Conservation (phyloP, 2,329 filamentous ascomycete species). For the Thielaviopsis euricoi region DNA sequence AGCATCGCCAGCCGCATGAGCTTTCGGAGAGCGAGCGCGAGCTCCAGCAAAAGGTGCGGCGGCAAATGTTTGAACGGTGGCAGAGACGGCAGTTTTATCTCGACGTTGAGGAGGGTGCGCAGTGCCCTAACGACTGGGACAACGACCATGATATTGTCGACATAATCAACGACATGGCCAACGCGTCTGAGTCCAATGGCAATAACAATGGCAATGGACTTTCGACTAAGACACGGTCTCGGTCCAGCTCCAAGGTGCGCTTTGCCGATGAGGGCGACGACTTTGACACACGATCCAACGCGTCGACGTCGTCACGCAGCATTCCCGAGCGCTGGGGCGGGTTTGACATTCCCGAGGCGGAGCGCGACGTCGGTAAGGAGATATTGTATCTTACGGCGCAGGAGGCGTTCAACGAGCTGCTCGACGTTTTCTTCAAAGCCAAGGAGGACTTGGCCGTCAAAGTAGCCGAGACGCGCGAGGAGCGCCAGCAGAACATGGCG, state of each 20-base stretch:
- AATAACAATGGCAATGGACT: slow-evolving; percentile 21
- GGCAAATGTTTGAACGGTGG: slow-evolving; percentile 54
- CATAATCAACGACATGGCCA: slow-evolving; percentile 19
- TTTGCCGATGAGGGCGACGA: slow-evolving; percentile 54
- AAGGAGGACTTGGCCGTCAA: slow-evolving; percentile 63
- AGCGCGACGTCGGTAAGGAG: slow-evolving; percentile 71
- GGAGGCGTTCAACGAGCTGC: slow-evolving; percentile 80
- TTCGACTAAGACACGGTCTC: slow-evolving; percentile 36
- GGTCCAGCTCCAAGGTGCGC: slow-evolving; percentile 64
- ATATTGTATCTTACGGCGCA: slow-evolving; percentile 84
- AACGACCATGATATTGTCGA: slow-evolving; percentile 40
- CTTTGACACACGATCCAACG: slow-evolving; percentile 53
- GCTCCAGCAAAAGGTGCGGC: slow-evolving; percentile 22
- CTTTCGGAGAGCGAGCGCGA: neutral
- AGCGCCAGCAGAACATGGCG: slow-evolving; percentile 39
- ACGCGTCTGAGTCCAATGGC: slow-evolving; percentile 16
- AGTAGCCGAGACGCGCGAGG: slow-evolving; percentile 43
- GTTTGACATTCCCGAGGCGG: slow-evolving; percentile 65
- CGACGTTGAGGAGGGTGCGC: slow-evolving; percentile 66
- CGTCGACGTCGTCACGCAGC: slow-evolving; percentile 55
- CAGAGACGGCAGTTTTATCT: slow-evolving; percentile 63
- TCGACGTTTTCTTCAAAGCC: slow-evolving; percentile 70
- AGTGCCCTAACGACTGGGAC: slow-evolving; percentile 44
- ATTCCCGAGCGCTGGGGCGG: slow-evolving; percentile 61
- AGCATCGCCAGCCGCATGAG: neutral